Base-by-base conservation (phyloP, 805 yeast genomes). In the Nakazawaea wickerhamii region DNA sequence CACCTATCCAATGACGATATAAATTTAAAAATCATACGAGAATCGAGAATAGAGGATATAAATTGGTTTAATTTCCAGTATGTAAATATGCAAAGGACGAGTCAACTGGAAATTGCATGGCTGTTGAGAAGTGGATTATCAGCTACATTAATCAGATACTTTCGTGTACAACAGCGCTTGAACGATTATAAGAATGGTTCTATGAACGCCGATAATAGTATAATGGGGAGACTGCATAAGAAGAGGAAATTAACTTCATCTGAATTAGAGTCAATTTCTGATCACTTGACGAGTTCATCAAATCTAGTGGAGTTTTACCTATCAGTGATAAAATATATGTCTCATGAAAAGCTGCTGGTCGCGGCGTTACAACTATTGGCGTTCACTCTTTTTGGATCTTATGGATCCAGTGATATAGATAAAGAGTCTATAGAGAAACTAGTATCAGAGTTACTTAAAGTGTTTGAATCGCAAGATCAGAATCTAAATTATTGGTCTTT, bases 121-220 rank as follows among this genome's bases (percentile, higher is more conserved):
- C 53, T 76, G 10, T 47, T 65, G 4, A 40, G 60, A 1, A 41
- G 53, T 6, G 77, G 75, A 0, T 22, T 68, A 6, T 43, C 60
- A 1, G 59, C 52, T 30, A 47, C 75, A 2, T 23, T 71, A 0
- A 30, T 41, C 1, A 38, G 59, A 2, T 72, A 59, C 43, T 71
- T 57, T 45, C 37, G 40, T 4, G n/a, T n/a, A n/a, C n/a, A n/a
- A n/a, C n/a, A n/a, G 11, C 30, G 19, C 4, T 4, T 38, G n/a
- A 6, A n/a, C 14, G 22, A 36, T 19, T 8, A 10, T 15, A 4
- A 15, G 2, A 13, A 28, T 6, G n/a, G 31, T 28, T 28, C n/a
- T 2, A 13, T n/a, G 8, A 28, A 28, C n/a, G 31, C 15, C 7
- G 31, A 28, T 4, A 28, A 28, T 6, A 8, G n/a, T 28, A 23